phyloP scores from a whole-genome alignment of 208 protist species.

The Giardia muris region DNA sequence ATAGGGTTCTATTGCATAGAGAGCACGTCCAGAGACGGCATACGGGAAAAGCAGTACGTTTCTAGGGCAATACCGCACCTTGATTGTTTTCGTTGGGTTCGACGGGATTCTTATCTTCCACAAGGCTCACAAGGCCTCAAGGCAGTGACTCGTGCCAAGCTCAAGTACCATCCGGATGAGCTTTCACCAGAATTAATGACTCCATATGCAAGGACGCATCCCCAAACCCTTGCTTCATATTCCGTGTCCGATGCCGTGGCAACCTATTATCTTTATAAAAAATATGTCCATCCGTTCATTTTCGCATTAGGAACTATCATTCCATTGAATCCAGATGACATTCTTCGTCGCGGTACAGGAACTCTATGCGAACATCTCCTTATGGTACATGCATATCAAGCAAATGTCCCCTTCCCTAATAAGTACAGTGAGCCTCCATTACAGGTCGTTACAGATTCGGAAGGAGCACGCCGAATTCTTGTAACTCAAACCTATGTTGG shows the following conservation, averaged over 20 bases:
- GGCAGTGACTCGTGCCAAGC: conserved; percentile 87
- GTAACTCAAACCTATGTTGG: conserved; percentile 96
- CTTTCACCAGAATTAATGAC: conserved; percentile 98
- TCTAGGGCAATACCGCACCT: conserved; percentile 74
- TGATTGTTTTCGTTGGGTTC: conserved; percentile 97
- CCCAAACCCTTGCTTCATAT: conserved; percentile 90
- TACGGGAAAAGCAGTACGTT: conserved; percentile 68
- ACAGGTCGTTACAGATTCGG: background rate
- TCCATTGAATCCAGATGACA: conserved; percentile 89
- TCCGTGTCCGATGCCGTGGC: conserved; percentile 98
- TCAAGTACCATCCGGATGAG: conserved; percentile 95
- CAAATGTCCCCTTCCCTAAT: conserved; percentile 94
- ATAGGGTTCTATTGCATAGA: conserved; percentile 46
- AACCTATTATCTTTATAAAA: conserved; percentile 97
- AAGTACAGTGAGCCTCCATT: conserved; percentile 60
- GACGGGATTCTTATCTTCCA: conserved; percentile 96
- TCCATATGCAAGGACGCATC: conserved; percentile 68
- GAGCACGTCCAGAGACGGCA: conserved; percentile 45
- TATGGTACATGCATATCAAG: conserved; percentile 84
- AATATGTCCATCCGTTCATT: conserved; percentile 98
- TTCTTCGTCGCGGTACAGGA: conserved; percentile 89
- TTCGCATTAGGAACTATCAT: conserved; percentile 98
- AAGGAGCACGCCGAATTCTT: conserved; percentile 54
- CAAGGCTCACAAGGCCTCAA: conserved; percentile 79
- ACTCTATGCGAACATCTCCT: conserved; percentile 94